Conservation (phyloP, 768 basidiomycete genomes). For the Calocybe cyanea region DNA sequence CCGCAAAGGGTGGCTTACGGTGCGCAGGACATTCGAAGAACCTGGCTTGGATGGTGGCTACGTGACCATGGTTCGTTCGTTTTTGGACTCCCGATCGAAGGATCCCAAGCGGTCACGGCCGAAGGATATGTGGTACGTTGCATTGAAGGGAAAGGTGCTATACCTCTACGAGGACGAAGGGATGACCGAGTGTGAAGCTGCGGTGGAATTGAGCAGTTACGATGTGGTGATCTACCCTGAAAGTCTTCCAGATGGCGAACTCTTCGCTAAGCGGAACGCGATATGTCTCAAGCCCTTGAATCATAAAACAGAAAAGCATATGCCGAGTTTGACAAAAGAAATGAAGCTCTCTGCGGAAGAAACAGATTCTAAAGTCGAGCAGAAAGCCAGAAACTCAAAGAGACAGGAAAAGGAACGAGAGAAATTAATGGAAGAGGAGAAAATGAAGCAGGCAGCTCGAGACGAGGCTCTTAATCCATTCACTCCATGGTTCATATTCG, state of each 20-base stretch:
- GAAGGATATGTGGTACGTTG: slow-evolving; percentile 91
- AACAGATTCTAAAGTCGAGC: slow-evolving; percentile 26
- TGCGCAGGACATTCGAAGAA: slow-evolving; percentile 78
- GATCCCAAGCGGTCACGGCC: slow-evolving; percentile 81
- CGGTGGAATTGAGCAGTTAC: slow-evolving; percentile 80
- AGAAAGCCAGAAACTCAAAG: slow-evolving; percentile 19
- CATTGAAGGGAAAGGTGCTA: slow-evolving; percentile 85
- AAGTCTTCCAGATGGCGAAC: slow-evolving; percentile 77
- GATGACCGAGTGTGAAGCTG: slow-evolving; percentile 87
- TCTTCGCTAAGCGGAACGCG: slow-evolving; percentile 88
- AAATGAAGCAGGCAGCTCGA: slow-evolving; percentile 40
- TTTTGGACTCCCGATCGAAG: slow-evolving; percentile 78
- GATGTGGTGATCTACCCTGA: slow-evolving; percentile 75
- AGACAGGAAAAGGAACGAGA: slow-evolving; percentile 37
- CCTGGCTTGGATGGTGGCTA: slow-evolving; percentile 60
- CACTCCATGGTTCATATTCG: slow-evolving; percentile 92
- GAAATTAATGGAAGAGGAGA: slow-evolving; percentile 30
- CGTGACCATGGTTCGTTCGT: slow-evolving; percentile 74
- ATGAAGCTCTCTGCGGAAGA: slow-evolving; percentile 38
- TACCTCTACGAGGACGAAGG: slow-evolving; percentile 93
- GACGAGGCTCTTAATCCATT: slow-evolving; percentile 49
- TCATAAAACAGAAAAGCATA: slow-evolving; percentile 25
- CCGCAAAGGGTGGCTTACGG: slow-evolving; percentile 80
- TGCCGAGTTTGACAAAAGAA: slow-evolving; percentile 53
- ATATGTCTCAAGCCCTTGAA: slow-evolving; percentile 67